A percentile compares a stretch with the other conserved stretches of the same genome.
These are phyloP conservation scores for Neonectria punicea DNA, from an alignment of 2,329 filamentous ascomycete genomes.

Conservation along the genomic window DNA sequence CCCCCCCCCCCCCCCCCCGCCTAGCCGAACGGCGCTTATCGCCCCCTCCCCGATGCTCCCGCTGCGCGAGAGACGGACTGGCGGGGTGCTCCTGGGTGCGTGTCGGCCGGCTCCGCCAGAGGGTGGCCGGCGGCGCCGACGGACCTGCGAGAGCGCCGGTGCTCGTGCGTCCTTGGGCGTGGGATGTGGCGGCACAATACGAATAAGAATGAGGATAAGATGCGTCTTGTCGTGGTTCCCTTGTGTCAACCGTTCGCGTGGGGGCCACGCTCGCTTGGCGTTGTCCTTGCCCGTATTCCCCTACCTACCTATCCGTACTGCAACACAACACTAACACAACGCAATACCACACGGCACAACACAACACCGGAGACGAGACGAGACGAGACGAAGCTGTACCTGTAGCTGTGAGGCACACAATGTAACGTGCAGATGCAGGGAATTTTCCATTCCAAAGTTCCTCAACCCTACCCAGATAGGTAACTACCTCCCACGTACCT, in stretches of 20 bases:
- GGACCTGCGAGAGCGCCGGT: neutral
- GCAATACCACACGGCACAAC: neutral
- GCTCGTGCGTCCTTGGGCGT: neutral
- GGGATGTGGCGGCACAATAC: neutral
- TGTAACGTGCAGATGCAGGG: constrained; percentile 16
- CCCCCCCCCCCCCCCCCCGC: neutral
- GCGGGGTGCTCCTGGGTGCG: neutral
- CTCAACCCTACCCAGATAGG: constrained; percentile 18
- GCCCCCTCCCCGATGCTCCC: constrained; percentile 13
- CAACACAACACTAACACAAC: neutral
- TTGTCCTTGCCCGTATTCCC: neutral
- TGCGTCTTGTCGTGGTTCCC: neutral
- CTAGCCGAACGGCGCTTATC: constrained; percentile 12
- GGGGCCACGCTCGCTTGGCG: neutral
- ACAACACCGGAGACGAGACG: neutral
- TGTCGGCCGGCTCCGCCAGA: constrained; percentile 41
- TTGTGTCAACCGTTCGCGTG: constrained; percentile 2
- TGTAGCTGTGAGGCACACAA: neutral
- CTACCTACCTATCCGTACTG: neutral
- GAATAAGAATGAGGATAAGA: neutral
- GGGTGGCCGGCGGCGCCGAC: constrained; percentile 24
- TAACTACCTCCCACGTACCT: constrained; percentile 3
- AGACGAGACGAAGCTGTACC: constrained; percentile 6
- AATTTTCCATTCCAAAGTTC: constrained; percentile 19
- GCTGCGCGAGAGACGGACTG: neutral